These are phyloP conservation scores for Aspergillus sp. DNA, from an alignment of 2,329 filamentous ascomycete species.

Conservation along the genomic window DNA sequence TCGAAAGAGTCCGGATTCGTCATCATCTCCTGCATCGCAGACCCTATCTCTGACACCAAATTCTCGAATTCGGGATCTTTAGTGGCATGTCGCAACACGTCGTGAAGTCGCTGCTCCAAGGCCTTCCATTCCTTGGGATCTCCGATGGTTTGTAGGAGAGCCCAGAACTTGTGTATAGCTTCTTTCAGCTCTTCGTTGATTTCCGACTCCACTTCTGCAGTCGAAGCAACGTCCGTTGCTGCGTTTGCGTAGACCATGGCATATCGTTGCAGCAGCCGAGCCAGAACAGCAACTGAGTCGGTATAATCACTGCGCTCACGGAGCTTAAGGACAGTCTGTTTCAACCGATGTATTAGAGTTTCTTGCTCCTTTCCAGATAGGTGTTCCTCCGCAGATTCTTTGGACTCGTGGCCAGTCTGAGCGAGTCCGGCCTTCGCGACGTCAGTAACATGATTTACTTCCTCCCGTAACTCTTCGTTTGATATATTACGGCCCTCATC, in stretches of 20 bases:
- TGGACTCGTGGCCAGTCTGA: constrained; percentile 55
- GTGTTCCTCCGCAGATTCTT: constrained; percentile 72
- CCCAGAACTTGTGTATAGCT: constrained; percentile 78
- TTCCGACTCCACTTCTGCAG: constrained; percentile 68
- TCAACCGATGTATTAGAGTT: constrained; percentile 72
- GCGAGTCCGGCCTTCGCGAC: constrained; percentile 37
- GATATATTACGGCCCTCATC: constrained; percentile 54
- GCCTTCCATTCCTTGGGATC: constrained; percentile 72
- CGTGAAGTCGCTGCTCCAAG: constrained; percentile 66
- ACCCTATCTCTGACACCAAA: constrained; percentile 70
- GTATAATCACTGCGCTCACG: constrained; percentile 78
- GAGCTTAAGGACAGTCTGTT: constrained; percentile 71
- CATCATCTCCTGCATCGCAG: constrained; percentile 75
- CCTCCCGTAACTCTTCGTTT: constrained; percentile 61
- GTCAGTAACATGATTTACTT: constrained; percentile 54
- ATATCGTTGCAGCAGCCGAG: constrained; percentile 74
- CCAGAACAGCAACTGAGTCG: constrained; percentile 78
- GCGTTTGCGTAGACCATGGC: constrained; percentile 74
- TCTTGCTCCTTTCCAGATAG: constrained; percentile 70
- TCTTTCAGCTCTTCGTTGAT: constrained; percentile 72
- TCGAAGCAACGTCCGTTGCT: constrained; percentile 64
- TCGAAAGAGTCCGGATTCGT: constrained; percentile 86
- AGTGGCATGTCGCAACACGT: constrained; percentile 70
- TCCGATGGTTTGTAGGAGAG: constrained; percentile 76
- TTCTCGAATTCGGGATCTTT: constrained; percentile 81